phyloP scores from a whole-genome alignment of 208 protist species.

The Polymyxa betae region DNA sequence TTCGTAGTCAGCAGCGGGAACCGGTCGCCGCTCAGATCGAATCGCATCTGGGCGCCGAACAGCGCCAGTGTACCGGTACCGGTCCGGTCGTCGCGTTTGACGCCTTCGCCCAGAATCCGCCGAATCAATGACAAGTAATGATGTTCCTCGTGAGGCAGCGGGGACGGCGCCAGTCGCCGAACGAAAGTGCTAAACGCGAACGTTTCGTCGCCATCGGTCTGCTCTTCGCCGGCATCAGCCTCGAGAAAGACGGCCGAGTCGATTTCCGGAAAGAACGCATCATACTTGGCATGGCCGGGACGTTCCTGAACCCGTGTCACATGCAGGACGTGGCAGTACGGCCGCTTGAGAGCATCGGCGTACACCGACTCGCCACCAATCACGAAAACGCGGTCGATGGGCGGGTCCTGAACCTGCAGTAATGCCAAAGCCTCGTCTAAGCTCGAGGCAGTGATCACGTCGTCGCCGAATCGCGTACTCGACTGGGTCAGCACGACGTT shows the following conservation, averaged over 20 bases:
- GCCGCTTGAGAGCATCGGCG: conserved; percentile 72
- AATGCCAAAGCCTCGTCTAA: neutral
- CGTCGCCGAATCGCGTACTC: neutral
- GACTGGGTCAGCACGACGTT: conserved; percentile 79
- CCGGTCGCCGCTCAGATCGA: conserved; percentile 84
- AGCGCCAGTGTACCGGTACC: conserved; percentile 84
- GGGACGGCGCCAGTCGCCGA: neutral
- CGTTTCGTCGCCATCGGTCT: neutral
- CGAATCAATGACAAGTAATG: conserved; percentile 87
- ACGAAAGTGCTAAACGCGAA: neutral
- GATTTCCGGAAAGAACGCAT: conserved; percentile 54
- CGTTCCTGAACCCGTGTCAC: conserved; percentile 52
- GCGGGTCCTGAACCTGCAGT: neutral
- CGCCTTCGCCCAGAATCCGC: conserved; percentile 72
- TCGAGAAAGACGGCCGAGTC: neutral
- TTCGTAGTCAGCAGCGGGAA: conserved; percentile 97
- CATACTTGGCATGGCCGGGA: neutral
- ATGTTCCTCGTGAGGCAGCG: conserved; percentile 76
- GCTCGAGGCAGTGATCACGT: neutral
- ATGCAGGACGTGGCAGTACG: neutral
- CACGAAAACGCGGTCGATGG: conserved; percentile 79
- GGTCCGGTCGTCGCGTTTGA: conserved; percentile 84
- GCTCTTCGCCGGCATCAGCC: too few species aligned
- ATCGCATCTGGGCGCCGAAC: conserved; percentile 96
- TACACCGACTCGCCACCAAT: conserved; percentile 87